Evolutionary conservation across 2,329 filamentous ascomycete genomes (phyloP), one percentile per base, ranked within the genome.

Genomic region (Xylariaceae sp.): DNA sequence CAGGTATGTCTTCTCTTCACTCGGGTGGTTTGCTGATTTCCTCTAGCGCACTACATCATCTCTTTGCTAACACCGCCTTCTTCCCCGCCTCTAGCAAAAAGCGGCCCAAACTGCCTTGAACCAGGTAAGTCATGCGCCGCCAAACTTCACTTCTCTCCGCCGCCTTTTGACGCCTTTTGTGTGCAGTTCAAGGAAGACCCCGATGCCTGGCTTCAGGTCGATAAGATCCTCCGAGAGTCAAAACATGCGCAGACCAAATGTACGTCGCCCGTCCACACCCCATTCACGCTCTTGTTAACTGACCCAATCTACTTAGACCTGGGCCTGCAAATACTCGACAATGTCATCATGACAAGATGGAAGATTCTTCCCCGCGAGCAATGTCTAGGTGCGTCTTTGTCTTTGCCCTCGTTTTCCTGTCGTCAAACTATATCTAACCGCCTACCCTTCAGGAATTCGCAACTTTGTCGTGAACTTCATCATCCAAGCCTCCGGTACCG

Each of bases 381-480:
- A 72, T 96, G 93, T 70, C 85, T 93, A 78, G 90, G 89, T 86
- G 67, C 47, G 75, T 62, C 45, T 27, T 47, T 6, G 37, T 37
- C 22, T 34, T n/a, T n/a, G n/a, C n/a, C 20, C 36, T 17, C 37
- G n/a, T 4, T 21, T 20, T 34, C 22, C 17, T n/a, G 22, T 16
- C 22, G 20, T 32, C 33, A 17, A 20, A 8, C 21, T 25, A 14
- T 22, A 16, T 21, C 50, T 49, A 47, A 53, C 65, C 53, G 53
- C 33, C 5, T 20, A 37, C 22, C 25, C 39, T 37, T 29, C 60
- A 94, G 93, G 93, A 54, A 98, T 98, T 64, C 90, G 93, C 61
- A 98, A 98, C 75, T 98, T 98, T 67, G 88, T 98, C 52, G 93
- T 98, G 61, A 90, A 94, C 72, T 95, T 95, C 74, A 98, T 98